Evolutionary conservation across 768 basidiomycete genomes (phyloP).

Genomic region (Leccinum disarticulatum): DNA sequence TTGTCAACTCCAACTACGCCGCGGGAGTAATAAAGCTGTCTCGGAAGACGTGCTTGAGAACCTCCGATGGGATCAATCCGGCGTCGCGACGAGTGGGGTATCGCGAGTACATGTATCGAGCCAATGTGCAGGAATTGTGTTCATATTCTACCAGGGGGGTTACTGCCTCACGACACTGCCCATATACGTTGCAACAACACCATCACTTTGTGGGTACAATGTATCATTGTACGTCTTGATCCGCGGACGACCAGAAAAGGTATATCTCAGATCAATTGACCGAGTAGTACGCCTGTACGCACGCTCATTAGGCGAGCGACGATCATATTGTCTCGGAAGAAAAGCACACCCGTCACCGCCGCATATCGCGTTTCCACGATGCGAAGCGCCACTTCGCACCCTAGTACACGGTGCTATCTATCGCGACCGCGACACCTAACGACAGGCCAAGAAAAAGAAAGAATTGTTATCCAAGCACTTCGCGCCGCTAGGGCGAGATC

Average conservation of each 20-base stretch:
- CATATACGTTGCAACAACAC: slow-evolving; percentile 2
- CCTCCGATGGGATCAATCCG: slow-evolving; percentile 11
- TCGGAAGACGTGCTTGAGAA: slow-evolving; percentile 8
- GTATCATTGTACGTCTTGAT: slow-evolving; percentile 17
- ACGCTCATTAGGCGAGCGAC: slow-evolving; percentile 23
- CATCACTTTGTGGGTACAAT: not conserved
- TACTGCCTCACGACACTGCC: not conserved
- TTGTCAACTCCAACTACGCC: slow-evolving; percentile 23
- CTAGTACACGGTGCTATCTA: no score
- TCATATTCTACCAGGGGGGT: slow-evolving; percentile 9
- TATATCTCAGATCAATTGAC: slow-evolving; percentile 20
- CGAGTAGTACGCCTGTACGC: slow-evolving; percentile 2
- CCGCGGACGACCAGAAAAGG: slow-evolving; percentile 29
- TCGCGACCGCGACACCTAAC: not conserved
- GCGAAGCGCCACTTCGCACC: slow-evolving; percentile 8
- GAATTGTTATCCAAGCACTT: not conserved
- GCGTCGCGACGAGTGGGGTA: slow-evolving; percentile 1
- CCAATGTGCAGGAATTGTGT: slow-evolving; percentile 2
- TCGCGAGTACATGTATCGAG: not conserved
- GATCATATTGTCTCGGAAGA: slow-evolving; percentile 16
- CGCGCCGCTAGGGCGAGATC: slow-evolving; percentile 9
- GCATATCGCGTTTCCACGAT: not conserved
- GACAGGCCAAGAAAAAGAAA: not conserved
- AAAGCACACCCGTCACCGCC: slow-evolving; percentile 3
- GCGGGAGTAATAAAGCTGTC: slow-evolving; percentile 27